Evolutionary conservation across 23 red algal genomes (phyloP).

Genomic region (Porphyridium purpureum): DNA sequence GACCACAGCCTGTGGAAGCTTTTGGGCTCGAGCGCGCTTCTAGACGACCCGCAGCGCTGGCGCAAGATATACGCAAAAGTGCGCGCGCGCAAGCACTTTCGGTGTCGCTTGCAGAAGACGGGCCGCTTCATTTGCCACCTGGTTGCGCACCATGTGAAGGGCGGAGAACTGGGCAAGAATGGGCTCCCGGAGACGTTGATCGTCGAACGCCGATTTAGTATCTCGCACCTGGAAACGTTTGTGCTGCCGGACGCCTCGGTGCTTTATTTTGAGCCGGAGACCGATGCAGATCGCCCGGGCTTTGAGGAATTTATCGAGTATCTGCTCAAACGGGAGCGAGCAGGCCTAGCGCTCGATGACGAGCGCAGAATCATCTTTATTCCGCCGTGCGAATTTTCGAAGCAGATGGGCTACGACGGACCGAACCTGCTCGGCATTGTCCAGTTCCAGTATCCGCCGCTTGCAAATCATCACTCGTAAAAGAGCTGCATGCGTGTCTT

Average conservation of each 20-base stretch:
- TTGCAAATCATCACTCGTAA: no score
- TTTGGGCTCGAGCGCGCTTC: no score
- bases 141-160: constrained; percentile 20
- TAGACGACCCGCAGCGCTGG: not conserved
- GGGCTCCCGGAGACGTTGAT: constrained; percentile 7
- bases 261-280: constrained; percentile 39
- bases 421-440: constrained; percentile 13
- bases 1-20: constrained; percentile 67
- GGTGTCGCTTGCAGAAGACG: constrained; percentile 26
- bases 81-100: not conserved
- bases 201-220: constrained; percentile 31
- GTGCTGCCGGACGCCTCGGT: constrained; percentile 16
- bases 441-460: constrained; percentile 21
- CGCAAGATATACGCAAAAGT: constrained; percentile 12
- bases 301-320: constrained; percentile 37
- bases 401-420: constrained; percentile 7
- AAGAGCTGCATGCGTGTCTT: no score
- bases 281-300: constrained; percentile 15
- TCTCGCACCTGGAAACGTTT: constrained; percentile 21
- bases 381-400: constrained; percentile 24
- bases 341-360: constrained; percentile 22
- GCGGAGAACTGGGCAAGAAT: constrained; percentile 1
- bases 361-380: constrained; percentile 39
- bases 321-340: constrained; percentile 12
- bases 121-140: constrained; percentile 25